Conservation (phyloP, 2,329 filamentous ascomycete genomes). For the Drechslera avenae region DNA sequence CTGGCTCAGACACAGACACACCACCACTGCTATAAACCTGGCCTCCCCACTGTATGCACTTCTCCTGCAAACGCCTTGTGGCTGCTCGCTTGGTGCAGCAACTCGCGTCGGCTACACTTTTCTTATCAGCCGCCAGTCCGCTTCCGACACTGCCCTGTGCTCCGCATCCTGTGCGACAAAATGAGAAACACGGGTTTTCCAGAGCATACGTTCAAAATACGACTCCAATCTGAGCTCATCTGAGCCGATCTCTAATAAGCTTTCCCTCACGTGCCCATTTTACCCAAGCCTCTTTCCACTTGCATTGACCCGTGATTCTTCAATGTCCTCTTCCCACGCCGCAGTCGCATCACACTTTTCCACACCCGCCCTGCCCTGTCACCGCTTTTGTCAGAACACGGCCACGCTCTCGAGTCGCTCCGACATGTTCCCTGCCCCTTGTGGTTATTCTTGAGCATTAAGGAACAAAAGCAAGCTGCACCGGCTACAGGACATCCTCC, state of each 20-base stretch:
- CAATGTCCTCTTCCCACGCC: conserved; percentile 7
- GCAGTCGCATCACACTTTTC: conserved; percentile 16
- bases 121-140: conserved; percentile 42
- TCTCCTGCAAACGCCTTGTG: conserved; percentile 22
- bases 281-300: conserved; percentile 4
- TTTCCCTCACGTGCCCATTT: conserved; percentile 12
- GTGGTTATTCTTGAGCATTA: background rate
- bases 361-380: conserved; percentile 20
- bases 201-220: conserved; percentile 34
- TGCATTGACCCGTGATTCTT: conserved; percentile 2
- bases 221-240: conserved; percentile 26
- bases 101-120: conserved; percentile 26
- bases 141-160: conserved; percentile 32
- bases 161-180: conserved; percentile 33
- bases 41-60: conserved; percentile 18
- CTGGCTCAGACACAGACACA: conserved; percentile 7
- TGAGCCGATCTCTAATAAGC: conserved; percentile 17
- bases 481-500: no score
- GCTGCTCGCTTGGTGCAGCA: conserved; percentile 34
- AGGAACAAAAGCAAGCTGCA: no score
- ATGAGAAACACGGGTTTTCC: conserved; percentile 32
- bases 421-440: conserved; percentile 1
- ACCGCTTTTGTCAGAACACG: background rate
- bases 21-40: conserved; percentile 18
- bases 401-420: conserved; percentile 1